Base-by-base conservation (phyloP, 371 early-diverging fungal genomes). In the Phascolomyces articulosus region DNA sequence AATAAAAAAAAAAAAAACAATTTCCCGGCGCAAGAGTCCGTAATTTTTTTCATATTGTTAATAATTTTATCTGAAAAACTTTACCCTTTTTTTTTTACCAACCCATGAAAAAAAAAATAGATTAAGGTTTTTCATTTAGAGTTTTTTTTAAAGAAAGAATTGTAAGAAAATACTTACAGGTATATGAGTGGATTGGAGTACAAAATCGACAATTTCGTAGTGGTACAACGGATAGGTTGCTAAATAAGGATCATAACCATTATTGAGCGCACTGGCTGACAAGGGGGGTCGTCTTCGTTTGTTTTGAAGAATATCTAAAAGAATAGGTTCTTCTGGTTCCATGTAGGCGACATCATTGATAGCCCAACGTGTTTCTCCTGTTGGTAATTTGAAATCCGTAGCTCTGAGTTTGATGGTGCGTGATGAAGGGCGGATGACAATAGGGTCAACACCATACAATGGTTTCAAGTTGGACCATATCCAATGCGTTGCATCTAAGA, bases 181-280 rank as follows among this genome's bases (percentile, higher is more conserved):
- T 3, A 44, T 58, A 38, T 74, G 68, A 0, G 75, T 78, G 6
- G 65, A 61, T 40, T 81, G 82, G 7, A 81, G 60, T 10, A 81
- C 77, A 40, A 81, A 54, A 40, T 81, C 82, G 1, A 81, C 63
- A 24, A 73, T 63, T 53, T 81, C 82, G 58, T 70, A 68, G 31
- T 73, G 57, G 0, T 53, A 40, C 8, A 81, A 21, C 2, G 79
- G 82, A 54, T 78, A 81, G 1, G 79, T 81, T 4, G 73, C 73
- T n/a, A 78, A 58, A 20, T 58, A 41, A 15, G 70, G 64, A 48
- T 77, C 74, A 47, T 71, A 80, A 6, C 78, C 80, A 34, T 44
- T 48, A 8, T 53, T 38, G 11, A 23, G 26, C 6, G 38, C 9
- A 13, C n/a, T 26, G 2, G 23, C 7, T 3, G 26, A 27, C 11